Conservation (phyloP, 2,329 filamentous ascomycete genomes). For the Sporothrix brunneoviolacea region DNA sequence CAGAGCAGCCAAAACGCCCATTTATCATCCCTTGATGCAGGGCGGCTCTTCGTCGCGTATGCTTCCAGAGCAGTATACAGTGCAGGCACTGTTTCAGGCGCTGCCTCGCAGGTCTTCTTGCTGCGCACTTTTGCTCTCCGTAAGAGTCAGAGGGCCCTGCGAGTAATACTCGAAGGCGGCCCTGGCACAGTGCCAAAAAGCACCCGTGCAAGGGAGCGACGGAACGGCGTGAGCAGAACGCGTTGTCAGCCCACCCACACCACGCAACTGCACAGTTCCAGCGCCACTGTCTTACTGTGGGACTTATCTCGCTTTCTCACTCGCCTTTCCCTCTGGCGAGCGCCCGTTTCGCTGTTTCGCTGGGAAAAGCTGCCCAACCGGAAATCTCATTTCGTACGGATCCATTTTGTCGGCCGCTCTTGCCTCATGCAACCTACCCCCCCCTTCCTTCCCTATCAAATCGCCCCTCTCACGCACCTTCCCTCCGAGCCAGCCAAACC, state of each 20-base stretch:
- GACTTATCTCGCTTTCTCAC: constrained; percentile 7
- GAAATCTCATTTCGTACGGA: constrained; percentile 18
- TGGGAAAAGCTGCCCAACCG: constrained; percentile 17
- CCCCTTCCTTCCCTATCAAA: constrained; percentile 17
- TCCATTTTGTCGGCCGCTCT: constrained; percentile 16
- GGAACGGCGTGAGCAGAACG: neutral
- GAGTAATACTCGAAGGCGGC: neutral
- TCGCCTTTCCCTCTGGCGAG: neutral
- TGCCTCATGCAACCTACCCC: constrained; percentile 15
- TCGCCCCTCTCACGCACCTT: constrained; percentile 18
- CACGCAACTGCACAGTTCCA: constrained; percentile 6
- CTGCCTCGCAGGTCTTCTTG: no score
- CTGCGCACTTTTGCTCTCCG: neutral
- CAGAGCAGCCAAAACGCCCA: neutral
- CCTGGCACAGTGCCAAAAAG: constrained; percentile 5
- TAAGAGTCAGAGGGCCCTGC: constrained; percentile 4
- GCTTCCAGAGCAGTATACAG: no score
- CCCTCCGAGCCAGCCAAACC: constrained; percentile 13
- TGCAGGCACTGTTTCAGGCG: no score
- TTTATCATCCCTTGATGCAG: constrained; percentile 6
- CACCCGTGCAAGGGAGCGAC: neutral
- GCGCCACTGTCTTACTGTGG: constrained; percentile 11
- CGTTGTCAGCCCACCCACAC: constrained; percentile 9
- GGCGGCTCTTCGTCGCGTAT: neutral
- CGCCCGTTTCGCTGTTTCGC: constrained; percentile 5